These are phyloP conservation scores for Globisporangium abappressorium DNA, from an alignment of 352 stramenopile species.

Conservation along the genomic window DNA sequence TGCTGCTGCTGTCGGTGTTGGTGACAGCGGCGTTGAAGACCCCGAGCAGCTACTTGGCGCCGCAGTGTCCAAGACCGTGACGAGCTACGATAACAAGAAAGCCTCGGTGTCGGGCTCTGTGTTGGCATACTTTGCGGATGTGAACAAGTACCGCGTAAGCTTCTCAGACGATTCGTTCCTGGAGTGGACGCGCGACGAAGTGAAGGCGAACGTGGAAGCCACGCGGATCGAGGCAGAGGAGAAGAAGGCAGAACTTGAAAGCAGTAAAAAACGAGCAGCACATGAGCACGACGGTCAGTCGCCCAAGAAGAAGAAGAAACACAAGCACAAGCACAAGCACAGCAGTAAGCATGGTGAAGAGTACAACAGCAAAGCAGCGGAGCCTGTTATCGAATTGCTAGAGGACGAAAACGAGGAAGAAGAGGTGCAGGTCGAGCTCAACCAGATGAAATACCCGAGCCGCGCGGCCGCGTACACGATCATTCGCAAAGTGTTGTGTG, in stretches of 20 bases:
- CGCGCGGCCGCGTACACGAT: conserved; percentile 45
- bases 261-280: conserved; percentile 19
- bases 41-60: conserved; percentile 42
- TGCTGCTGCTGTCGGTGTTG: not conserved
- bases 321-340: conserved; percentile 28
- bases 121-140: conserved; percentile 39
- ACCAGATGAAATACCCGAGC: conserved; percentile 45
- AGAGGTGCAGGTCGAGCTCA: conserved; percentile 22
- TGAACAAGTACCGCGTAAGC: conserved; percentile 44
- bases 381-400: conserved; percentile 1
- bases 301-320: conserved; percentile 8
- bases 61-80: conserved; percentile 37
- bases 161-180: conserved; percentile 40
- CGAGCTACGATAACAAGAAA: conserved; percentile 46
- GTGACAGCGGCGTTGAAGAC: conserved; percentile 18
- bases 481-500: conserved; percentile 42
- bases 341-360: conserved; percentile 14
- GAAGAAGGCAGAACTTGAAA: not conserved
- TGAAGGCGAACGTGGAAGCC: conserved; percentile 17
- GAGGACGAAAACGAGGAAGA: conserved; percentile 14
- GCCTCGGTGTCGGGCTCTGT: conserved; percentile 39
- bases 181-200: conserved; percentile 42
- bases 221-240: conserved; percentile 12
- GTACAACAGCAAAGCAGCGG: not conserved
- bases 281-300: not conserved